These are phyloP conservation scores for Cocos nucifera DNA, from an alignment of 176 grass and related monocot species.

Conservation along the genomic window DNA sequence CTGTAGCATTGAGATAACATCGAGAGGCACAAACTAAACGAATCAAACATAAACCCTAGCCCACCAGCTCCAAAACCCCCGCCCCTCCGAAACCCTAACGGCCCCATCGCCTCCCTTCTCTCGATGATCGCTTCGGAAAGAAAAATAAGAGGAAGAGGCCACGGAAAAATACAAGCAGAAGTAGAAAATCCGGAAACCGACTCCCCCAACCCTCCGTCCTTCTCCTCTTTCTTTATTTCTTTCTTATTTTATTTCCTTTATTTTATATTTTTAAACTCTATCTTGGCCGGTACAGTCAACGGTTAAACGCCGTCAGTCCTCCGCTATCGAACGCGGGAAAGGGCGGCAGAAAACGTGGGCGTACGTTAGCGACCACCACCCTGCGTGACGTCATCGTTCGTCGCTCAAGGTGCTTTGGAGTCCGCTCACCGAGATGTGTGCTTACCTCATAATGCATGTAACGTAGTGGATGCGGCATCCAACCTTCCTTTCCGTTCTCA, in stretches of 20 bases:
- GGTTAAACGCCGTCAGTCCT: too few species aligned
- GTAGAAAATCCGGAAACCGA: constrained; percentile 13
- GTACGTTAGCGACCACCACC: background rate
- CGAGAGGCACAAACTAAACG: background rate
- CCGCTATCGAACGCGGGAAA: too few species aligned
- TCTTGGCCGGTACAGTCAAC: too few species aligned
- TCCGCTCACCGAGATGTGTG: too few species aligned
- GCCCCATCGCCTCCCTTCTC: constrained; percentile 1
- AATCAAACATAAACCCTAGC: background rate
- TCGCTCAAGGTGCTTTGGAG: background rate
- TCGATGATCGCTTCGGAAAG: background rate
- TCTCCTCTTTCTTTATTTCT: constrained; percentile 2
- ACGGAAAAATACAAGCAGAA: constrained; percentile 5
- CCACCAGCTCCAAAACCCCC: background rate
- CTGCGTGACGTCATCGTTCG: background rate
- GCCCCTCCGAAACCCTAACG: background rate
- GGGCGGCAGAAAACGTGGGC: background rate
- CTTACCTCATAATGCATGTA: too few species aligned
- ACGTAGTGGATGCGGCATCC: too few species aligned
- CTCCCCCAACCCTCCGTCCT: background rate
- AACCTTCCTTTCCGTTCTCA: too few species aligned
- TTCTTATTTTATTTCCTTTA: background rate
- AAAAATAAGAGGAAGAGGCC: constrained; percentile 9
- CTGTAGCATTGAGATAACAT: background rate
- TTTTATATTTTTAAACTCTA: background rate